Percentiles rank a stretch among this genome's conserved stretches.
These are phyloP conservation scores for Hymenoscyphus occultus DNA, from an alignment of 2,329 filamentous ascomycete species.

Conservation along the genomic window DNA sequence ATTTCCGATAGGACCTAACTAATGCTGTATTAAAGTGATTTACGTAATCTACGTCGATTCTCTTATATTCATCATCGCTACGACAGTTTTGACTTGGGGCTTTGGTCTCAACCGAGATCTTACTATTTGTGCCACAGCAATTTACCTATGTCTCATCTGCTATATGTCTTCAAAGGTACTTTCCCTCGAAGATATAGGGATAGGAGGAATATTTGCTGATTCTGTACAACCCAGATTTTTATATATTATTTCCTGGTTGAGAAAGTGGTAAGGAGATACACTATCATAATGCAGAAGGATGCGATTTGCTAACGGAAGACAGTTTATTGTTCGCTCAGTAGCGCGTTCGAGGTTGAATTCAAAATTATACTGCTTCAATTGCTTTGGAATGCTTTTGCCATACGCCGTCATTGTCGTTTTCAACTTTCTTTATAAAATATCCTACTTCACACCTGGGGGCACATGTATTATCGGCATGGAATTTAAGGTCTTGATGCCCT, in stretches of 20 bases:
- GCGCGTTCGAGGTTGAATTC: constrained; percentile 44
- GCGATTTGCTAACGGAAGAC: neutral
- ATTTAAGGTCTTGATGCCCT: constrained; percentile 54
- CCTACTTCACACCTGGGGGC: constrained; percentile 40
- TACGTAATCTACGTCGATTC: constrained; percentile 58
- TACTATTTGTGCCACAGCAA: constrained; percentile 53
- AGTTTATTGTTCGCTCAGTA: constrained; percentile 41
- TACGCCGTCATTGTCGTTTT: constrained; percentile 21
- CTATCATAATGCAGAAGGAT: too few relatives aligned
- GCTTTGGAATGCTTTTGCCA: constrained; percentile 51
- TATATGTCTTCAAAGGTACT: constrained; percentile 15
- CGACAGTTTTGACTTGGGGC: constrained; percentile 53
- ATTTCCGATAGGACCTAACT: constrained; percentile 1
- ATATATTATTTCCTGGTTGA: constrained; percentile 64
- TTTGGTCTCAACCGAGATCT: constrained; percentile 52
- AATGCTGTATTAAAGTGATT: constrained; percentile 17
- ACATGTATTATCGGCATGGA: constrained; percentile 62
- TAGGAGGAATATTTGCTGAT: neutral
- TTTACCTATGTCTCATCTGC: constrained; percentile 48
- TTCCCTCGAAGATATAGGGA: neutral
- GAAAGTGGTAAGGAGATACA: constrained; percentile 57
- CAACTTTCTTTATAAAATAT: constrained; percentile 50
- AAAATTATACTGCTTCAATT: constrained; percentile 59
- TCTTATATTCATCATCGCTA: constrained; percentile 56
- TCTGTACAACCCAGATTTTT: constrained; percentile 30